These are phyloP conservation scores for Capsicum rhomboideum DNA, from an alignment of 257 asterid genomes.

Conservation along the genomic window DNA sequence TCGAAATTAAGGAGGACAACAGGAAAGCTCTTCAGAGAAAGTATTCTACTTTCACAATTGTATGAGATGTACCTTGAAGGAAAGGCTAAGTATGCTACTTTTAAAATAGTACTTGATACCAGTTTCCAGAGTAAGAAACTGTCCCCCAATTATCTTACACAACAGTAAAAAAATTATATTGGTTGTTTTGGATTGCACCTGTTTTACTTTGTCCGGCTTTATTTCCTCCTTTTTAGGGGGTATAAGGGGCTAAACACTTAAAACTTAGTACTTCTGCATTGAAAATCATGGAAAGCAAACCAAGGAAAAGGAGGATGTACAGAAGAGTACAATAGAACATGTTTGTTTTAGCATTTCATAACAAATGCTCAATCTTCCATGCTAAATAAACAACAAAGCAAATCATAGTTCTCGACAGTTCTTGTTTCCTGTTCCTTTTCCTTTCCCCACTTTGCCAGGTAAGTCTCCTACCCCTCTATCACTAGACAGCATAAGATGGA, in stretches of 20 bases:
- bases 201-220: background rate
- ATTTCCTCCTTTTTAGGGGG: background rate
- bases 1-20: background rate
- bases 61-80: background rate
- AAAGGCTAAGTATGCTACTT: background rate
- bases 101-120: background rate
- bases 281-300: background rate
- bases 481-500: background rate
- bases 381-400: background rate
- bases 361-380: background rate
- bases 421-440: background rate
- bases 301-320: background rate
- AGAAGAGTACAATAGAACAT: background rate
- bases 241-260: background rate
- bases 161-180: background rate
- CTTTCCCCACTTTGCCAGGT: background rate
- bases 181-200: background rate
- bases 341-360: background rate
- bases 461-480: background rate
- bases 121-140: background rate
- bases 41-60: background rate
- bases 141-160: background rate
- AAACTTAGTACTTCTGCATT: background rate
- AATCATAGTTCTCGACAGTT: background rate
- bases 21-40: background rate